Percentiles rank a stretch among this genome's conserved stretches.
phyloP scores from a whole-genome alignment of 192 early-diverging fungal species.

The Coemansia sp. region DNA sequence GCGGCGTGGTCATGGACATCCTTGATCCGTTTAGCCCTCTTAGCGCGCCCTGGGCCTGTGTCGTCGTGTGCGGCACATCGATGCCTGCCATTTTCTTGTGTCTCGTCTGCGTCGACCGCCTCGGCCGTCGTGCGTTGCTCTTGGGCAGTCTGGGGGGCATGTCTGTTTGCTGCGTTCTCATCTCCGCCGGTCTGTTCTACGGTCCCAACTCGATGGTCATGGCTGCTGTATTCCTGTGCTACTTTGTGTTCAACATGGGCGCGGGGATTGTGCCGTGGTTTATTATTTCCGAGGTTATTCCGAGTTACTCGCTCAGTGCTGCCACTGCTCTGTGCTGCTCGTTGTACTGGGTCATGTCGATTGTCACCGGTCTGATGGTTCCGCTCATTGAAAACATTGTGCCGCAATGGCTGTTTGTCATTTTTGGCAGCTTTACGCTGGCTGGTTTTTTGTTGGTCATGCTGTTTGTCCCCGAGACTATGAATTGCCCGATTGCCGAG shows the following conservation, averaged over 20 bases:
- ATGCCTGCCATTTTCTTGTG: conserved; percentile 65
- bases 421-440: conserved; percentile 62
- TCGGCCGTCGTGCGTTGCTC: conserved; percentile 68
- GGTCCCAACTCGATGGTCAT: conserved; percentile 56
- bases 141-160: conserved; percentile 63
- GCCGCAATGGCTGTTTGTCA: conserved; percentile 52
- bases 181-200: conserved; percentile 59
- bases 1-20: conserved; percentile 53
- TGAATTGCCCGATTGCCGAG: conserved; percentile 56
- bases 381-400: conserved; percentile 41
- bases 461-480: conserved; percentile 73
- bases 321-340: conserved; percentile 66
- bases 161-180: conserved; percentile 56
- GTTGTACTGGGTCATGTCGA: conserved; percentile 65
- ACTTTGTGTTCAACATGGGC: conserved; percentile 70
- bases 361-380: conserved; percentile 54
- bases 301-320: conserved; percentile 65
- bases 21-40: conserved; percentile 59
- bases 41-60: conserved; percentile 28
- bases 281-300: conserved; percentile 67
- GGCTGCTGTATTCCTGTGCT: conserved; percentile 65
- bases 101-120: conserved; percentile 59
- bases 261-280: conserved; percentile 80
- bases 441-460: conserved; percentile 53
- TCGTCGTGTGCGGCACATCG: conserved; percentile 60